These are phyloP conservation scores for Purpureocillium lavendulum DNA, from an alignment of 2,329 filamentous ascomycete species.

Conservation along the genomic window DNA sequence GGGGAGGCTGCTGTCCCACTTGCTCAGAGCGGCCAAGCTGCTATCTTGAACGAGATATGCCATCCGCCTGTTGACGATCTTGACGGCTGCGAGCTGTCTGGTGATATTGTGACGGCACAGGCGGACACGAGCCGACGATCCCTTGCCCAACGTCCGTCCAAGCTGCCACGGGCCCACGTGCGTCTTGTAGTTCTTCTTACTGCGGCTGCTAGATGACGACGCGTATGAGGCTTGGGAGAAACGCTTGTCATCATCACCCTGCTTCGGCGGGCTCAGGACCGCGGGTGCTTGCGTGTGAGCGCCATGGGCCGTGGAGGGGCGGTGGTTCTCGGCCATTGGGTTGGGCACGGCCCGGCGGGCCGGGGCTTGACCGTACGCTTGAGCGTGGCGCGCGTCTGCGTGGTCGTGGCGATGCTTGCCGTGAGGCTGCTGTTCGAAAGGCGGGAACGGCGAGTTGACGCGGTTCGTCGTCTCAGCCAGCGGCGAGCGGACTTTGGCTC, in stretches of 20 bases:
- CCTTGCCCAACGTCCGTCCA: conserved; percentile 80
- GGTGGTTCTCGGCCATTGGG: background rate
- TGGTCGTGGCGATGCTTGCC: conserved; percentile 22
- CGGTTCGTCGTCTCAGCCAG: conserved; percentile 39
- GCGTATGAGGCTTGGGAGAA: conserved; percentile 32
- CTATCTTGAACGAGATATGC: conserved; percentile 76
- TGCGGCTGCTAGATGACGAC: conserved; percentile 29
- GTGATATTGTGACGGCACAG: conserved; percentile 74
- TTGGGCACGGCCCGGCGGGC: conserved; percentile 4
- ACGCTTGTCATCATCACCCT: conserved; percentile 25
- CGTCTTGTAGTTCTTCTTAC: conserved; percentile 47
- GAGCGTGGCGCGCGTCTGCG: conserved; percentile 5
- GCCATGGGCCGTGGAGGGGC: background rate
- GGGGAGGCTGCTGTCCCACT: conserved; percentile 53
- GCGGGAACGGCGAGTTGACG: conserved; percentile 31
- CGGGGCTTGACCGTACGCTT: background rate
- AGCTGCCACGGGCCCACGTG: conserved; percentile 92
- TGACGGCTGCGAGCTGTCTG: conserved; percentile 79
- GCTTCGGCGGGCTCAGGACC: conserved; percentile 18
- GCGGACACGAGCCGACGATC: conserved; percentile 81
- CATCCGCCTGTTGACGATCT: conserved; percentile 83
- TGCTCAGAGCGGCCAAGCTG: conserved; percentile 76
- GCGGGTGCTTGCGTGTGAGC: conserved; percentile 13
- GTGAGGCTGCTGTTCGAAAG: conserved; percentile 13
- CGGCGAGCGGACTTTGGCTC: conserved; percentile 27